phyloP scores from a whole-genome alignment of 345 rosid genomes.

The Citrus inodora region DNA sequence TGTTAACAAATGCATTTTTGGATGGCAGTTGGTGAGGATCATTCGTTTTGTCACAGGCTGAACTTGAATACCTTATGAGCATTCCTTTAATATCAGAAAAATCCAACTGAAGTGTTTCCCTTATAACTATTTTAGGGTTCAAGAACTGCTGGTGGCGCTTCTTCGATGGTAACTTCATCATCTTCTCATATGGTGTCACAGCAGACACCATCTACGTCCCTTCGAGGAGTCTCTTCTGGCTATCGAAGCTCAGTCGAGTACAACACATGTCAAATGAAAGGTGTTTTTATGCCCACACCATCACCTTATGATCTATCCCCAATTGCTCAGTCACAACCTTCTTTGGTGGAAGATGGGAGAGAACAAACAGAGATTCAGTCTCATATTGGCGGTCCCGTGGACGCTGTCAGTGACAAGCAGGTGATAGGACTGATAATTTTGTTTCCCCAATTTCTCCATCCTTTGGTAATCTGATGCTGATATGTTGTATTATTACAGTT shows the following conservation, averaged over 20 bases:
- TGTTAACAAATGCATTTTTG: neutral
- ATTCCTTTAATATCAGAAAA: neutral
- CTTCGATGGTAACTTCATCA: conserved; percentile 46
- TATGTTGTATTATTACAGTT: conserved; percentile 4
- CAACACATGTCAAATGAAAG: conserved; percentile 67
- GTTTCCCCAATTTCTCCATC: neutral
- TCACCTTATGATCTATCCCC: conserved; percentile 60
- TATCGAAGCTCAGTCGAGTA: conserved; percentile 59
- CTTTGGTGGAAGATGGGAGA: conserved; percentile 50
- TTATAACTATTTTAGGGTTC: conserved; percentile 54
- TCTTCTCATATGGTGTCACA: conserved; percentile 67
- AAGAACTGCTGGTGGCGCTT: conserved; percentile 60
- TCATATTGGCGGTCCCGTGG: conserved; percentile 45
- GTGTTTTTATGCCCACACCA: conserved; percentile 65
- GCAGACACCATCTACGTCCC: conserved; percentile 54
- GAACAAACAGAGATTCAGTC: conserved; percentile 48
- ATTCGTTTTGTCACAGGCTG: neutral
- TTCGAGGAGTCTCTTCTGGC: conserved; percentile 60
- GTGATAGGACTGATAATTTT: conserved; percentile 28
- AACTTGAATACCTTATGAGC: neutral
- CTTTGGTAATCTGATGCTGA: conserved; percentile 7
- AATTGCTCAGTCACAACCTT: conserved; percentile 42
- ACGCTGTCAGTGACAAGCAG: conserved; percentile 64
- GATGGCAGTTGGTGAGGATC: neutral
- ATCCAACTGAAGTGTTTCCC: conserved; percentile 1